Percentiles rank a stretch among this genome's conserved stretches.
These are phyloP conservation scores for Candida insectalens DNA, from an alignment of 805 yeast species.

Conservation along the genomic window DNA sequence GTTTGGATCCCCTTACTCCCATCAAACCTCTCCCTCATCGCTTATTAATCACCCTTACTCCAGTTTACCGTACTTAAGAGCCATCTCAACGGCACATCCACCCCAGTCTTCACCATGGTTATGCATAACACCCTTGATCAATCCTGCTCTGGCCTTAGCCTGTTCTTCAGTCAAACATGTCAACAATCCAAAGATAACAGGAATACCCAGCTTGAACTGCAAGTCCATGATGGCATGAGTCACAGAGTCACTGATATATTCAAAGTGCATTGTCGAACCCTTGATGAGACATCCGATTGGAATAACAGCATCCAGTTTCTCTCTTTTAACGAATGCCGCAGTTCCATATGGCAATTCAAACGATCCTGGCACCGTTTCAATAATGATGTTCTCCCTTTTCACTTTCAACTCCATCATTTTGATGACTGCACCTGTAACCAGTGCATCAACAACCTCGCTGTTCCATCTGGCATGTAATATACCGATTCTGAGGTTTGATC, in stretches of 20 bases:
- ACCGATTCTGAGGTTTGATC: constrained; percentile 59
- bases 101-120: constrained; percentile 99
- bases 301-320: constrained; percentile 69
- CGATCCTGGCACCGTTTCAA: constrained; percentile 91
- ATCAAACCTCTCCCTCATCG: no score
- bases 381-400: constrained; percentile 58
- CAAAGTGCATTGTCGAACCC: constrained; percentile 97
- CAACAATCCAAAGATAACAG: constrained; percentile 88
- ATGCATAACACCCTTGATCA: constrained; percentile 65
- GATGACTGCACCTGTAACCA: constrained; percentile 67
- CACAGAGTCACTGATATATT: constrained; percentile 87
- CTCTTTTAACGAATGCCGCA: constrained; percentile 37
- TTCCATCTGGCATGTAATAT: constrained; percentile 98
- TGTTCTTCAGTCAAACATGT: constrained; percentile 93
- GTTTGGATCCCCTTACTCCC: no score
- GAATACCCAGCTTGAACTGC: constrained; percentile 59
- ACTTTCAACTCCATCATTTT: constrained; percentile 62
- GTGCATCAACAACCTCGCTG: constrained; percentile 58
- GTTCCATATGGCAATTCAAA: constrained; percentile 88
- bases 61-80: constrained; percentile 29
- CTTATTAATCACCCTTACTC: no score
- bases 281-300: constrained; percentile 93
- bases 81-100: constrained; percentile 97
- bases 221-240: constrained; percentile 77
- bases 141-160: constrained; percentile 88